Evolutionary conservation across 2,329 filamentous ascomycete genomes (phyloP).

Genomic region (Bimuria novae-zelandiae): DNA sequence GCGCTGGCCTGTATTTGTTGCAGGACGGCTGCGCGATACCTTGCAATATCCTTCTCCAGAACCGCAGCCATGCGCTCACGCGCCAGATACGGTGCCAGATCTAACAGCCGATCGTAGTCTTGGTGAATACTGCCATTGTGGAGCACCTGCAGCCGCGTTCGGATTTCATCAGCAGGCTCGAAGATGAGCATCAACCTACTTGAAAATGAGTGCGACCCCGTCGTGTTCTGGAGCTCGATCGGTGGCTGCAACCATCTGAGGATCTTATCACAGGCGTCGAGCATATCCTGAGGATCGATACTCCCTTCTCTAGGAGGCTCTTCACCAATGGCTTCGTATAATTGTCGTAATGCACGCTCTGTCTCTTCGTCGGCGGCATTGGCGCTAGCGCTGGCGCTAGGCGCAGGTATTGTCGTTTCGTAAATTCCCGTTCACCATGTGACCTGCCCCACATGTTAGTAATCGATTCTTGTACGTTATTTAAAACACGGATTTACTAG

Average conservation of each 20-base stretch:
- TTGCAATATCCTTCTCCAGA: not conserved
- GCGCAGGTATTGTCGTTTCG: too few species aligned
- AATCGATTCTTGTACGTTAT: too few species aligned
- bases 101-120: not conserved
- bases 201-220: slow-evolving; percentile 2
- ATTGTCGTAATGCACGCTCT: too few species aligned
- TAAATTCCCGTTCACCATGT: too few species aligned
- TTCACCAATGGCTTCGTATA: too few species aligned
- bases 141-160: not conserved
- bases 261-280: slow-evolving; percentile 5
- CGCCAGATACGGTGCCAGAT: slow-evolving; percentile 3
- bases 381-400: too few species aligned
- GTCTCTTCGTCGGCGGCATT: too few species aligned
- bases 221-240: not conserved
- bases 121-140: not conserved
- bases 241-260: slow-evolving; percentile 2
- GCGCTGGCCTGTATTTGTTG: slow-evolving; percentile 3
- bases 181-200: slow-evolving; percentile 8
- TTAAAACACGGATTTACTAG: too few species aligned
- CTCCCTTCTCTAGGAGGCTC: not conserved
- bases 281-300: not conserved
- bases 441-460: too few species aligned
- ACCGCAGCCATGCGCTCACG: slow-evolving; percentile 11
- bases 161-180: slow-evolving; percentile 6
- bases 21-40: not conserved